Percentiles rank a stretch among this genome's conserved stretches.
Conservation (phyloP, 2,329 filamentous ascomycete species). For the Cladorrhinum sp. region DNA sequence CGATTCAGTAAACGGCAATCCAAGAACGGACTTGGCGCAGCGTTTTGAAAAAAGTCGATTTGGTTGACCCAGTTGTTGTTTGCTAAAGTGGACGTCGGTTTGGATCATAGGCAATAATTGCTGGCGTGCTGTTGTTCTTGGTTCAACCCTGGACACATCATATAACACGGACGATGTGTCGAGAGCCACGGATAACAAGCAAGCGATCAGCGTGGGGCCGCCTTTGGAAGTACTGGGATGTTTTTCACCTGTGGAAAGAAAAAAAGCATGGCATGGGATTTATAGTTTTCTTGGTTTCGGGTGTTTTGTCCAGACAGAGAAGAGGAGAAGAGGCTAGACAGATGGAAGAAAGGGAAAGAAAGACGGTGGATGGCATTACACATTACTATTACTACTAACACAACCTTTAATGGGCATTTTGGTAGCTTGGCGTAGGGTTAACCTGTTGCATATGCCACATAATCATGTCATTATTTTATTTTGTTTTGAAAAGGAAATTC, state of each 20-base stretch:
- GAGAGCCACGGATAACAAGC: neutral
- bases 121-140: neutral
- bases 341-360: neutral
- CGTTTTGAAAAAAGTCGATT: conserved; percentile 52
- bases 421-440: conserved; percentile 34
- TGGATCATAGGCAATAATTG: neutral
- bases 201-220: neutral
- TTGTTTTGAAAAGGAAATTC: neutral
- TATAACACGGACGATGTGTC: neutral
- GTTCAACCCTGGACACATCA: neutral
- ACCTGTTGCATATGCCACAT: conserved; percentile 10
- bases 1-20: conserved; percentile 90
- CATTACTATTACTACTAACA: conserved; percentile 20
- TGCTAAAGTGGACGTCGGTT: neutral
- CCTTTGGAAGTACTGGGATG: too few species aligned
- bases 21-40: conserved; percentile 84
- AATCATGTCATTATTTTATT: neutral
- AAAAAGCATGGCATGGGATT: neutral
- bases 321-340: neutral
- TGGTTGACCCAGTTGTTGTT: neutral
- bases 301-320: neutral
- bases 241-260: neutral
- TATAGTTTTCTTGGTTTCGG: neutral
- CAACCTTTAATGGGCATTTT: conserved; percentile 33
- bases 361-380: conserved; percentile 8